These are phyloP conservation scores for Plenodomus biglobosus DNA, from an alignment of 2,329 filamentous ascomycete species.

Conservation along the genomic window DNA sequence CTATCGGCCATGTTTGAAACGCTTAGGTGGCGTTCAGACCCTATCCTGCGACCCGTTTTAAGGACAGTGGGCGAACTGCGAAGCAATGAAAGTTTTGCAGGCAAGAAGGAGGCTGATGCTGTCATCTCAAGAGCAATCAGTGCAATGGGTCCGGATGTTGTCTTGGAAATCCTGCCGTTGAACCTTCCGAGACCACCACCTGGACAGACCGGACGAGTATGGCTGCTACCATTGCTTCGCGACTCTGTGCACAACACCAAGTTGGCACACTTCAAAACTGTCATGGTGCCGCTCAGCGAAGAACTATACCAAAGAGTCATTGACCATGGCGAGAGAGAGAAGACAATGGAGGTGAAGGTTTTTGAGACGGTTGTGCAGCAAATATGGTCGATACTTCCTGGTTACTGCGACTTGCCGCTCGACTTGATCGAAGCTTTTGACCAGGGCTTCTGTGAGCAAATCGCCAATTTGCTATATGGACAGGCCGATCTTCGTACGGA, in stretches of 20 bases:
- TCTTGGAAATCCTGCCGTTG: constrained; percentile 79
- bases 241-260: constrained; percentile 89
- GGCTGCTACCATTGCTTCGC: constrained; percentile 89
- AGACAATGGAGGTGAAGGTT: constrained; percentile 96
- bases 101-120: constrained; percentile 92
- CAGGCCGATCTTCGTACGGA: constrained; percentile 85
- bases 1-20: constrained; percentile 84
- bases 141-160: constrained; percentile 84
- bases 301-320: constrained; percentile 85
- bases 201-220: constrained; percentile 82
- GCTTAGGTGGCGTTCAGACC: constrained; percentile 79
- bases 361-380: constrained; percentile 96
- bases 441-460: constrained; percentile 81
- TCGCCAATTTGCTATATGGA: constrained; percentile 90
- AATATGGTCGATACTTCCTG: constrained; percentile 89
- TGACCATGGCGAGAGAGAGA: constrained; percentile 77
- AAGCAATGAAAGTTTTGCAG: constrained; percentile 81
- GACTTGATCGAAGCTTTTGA: constrained; percentile 74
- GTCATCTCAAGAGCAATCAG: constrained; percentile 85
- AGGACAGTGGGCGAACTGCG: constrained; percentile 83
- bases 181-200: constrained; percentile 78
- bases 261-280: constrained; percentile 78
- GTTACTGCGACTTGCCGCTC: constrained; percentile 89
- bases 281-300: constrained; percentile 88
- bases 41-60: constrained; percentile 73